Base-by-base conservation (phyloP, 2,329 filamentous ascomycete species). In the Aspergillus thermomutatus region DNA sequence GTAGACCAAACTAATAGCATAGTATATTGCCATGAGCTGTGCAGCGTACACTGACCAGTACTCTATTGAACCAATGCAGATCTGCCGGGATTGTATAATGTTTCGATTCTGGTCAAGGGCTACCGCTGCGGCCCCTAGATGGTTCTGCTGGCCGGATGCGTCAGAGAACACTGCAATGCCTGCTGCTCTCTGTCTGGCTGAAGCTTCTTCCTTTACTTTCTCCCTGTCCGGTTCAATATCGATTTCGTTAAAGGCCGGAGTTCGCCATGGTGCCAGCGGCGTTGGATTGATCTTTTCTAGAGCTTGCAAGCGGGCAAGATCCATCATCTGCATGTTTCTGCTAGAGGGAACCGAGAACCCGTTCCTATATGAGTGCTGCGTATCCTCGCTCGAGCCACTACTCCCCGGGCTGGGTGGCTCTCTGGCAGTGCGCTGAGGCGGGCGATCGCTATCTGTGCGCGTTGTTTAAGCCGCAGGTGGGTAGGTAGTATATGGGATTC, bases 271-370 rank as follows among this genome's bases (percentile, higher is more conserved):
- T 52, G 58, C 49, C 25, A 60, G 49, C 19, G 60, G 63, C 1
- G 26, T 51, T 50, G 61, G 62, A 41, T 67, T 58, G 9, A 69
- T 69, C 9, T 37, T 69, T 41, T 70, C 67, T 19, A 70, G 49
- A 23, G 55, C 56, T 1, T 57, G 43, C 2, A 66, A 37, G 23
- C 60, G 52, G 6, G 56, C 45, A 2, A 63, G 23, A 52, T 60
- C 28, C 50, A 66, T 63, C 17, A 58, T 66, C 40, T 58, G 54
- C 17, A 64, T 26, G 60, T 48, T 62, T 63, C 62, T 4, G 62
- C 58, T 2, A 67, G 60, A 3, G 60, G 64, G 27, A 66, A 66
- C 7, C 63, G 52, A 25, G 61, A 28, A 9, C 27, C 27, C 8
- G 9, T 28, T 28, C 27, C 27, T 28, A 28, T 28, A 3, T 28